phyloP scores from a whole-genome alignment of 441 rosid species.

The Pelargonium fulgidum region DNA sequence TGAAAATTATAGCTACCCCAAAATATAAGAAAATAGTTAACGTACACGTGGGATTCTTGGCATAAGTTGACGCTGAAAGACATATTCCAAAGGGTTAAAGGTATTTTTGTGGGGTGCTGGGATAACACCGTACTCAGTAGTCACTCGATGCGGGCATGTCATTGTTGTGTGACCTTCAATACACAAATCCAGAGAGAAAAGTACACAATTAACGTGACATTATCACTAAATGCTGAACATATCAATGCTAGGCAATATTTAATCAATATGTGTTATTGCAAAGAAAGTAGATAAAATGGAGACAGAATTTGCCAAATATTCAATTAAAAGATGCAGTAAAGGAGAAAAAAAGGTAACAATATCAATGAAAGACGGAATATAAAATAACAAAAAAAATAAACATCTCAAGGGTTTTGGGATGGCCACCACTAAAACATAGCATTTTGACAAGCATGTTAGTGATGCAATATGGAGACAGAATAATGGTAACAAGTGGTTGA shows the following conservation, averaged over 20 bases:
- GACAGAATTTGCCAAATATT: background rate
- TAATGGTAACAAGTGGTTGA: background rate
- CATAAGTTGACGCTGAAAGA: conserved; percentile 69
- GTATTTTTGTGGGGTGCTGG: conserved; percentile 51
- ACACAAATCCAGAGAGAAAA: conserved; percentile 12
- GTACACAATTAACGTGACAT: conserved; percentile 9
- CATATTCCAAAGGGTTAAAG: conserved; percentile 51
- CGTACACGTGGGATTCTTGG: conserved; percentile 45
- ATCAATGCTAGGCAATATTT: background rate
- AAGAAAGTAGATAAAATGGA: background rate
- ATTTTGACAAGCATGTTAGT: background rate
- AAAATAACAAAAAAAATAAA: background rate
- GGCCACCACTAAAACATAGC: background rate
- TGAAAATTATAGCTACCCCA: background rate
- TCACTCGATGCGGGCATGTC: conserved; percentile 73
- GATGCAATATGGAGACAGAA: background rate
- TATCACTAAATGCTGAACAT: background rate
- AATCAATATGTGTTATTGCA: no score
- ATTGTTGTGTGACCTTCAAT: conserved; percentile 77
- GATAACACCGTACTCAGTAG: conserved; percentile 50
- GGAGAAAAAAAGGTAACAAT: background rate
- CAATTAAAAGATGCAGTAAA: background rate
- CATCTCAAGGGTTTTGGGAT: background rate
- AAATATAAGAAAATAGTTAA: background rate
- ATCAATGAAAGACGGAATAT: no score